A percentile compares a stretch with the other conserved stretches of the same genome.
These are phyloP conservation scores for Ceratocystis eucalypticola DNA, from an alignment of 2,329 filamentous ascomycete genomes.

Conservation along the genomic window DNA sequence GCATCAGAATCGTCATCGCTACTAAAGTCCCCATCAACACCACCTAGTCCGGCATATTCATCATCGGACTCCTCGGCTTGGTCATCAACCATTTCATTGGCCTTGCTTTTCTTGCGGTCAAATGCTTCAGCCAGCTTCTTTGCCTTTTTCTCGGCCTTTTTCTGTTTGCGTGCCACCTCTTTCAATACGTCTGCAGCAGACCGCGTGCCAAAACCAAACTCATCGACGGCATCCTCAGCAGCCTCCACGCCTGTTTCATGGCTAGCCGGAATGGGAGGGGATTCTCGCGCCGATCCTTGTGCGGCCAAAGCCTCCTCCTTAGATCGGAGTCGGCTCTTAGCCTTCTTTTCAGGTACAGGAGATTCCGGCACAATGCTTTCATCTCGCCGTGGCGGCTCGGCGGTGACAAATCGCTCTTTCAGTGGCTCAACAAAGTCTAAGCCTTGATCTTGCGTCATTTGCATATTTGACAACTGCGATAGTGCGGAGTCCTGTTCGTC, in stretches of 20 bases:
- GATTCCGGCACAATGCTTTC: constrained; percentile 43
- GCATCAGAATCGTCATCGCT: constrained; percentile 55
- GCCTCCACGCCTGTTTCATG: constrained; percentile 26
- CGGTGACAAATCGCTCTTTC: constrained; percentile 47
- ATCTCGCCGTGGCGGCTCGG: constrained; percentile 28
- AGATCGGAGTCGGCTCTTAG: constrained; percentile 30
- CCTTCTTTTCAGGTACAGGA: constrained; percentile 36
- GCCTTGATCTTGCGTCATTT: constrained; percentile 62
- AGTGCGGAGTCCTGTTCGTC: background rate
- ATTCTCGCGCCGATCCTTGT: constrained; percentile 26
- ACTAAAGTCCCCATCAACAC: constrained; percentile 71
- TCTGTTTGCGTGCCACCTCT: constrained; percentile 44
- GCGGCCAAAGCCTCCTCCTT: constrained; percentile 26
- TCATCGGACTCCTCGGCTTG: constrained; percentile 96
- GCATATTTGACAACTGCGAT: constrained; percentile 14
- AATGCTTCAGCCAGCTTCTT: constrained; percentile 39
- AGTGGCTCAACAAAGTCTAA: constrained; percentile 62
- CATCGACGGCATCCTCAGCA: constrained; percentile 24
- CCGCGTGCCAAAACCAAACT: constrained; percentile 28
- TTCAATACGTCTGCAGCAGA: constrained; percentile 59
- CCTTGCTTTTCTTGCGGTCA: constrained; percentile 75
- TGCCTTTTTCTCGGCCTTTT: constrained; percentile 25
- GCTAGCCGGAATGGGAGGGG: constrained; percentile 27
- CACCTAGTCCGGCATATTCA: constrained; percentile 89
- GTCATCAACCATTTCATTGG: constrained; percentile 76